Percentiles rank a stretch among this genome's conserved stretches.
These are phyloP conservation scores for Penicillium brevicompactum DNA, from an alignment of 2,329 filamentous ascomycete species.

Conservation along the genomic window DNA sequence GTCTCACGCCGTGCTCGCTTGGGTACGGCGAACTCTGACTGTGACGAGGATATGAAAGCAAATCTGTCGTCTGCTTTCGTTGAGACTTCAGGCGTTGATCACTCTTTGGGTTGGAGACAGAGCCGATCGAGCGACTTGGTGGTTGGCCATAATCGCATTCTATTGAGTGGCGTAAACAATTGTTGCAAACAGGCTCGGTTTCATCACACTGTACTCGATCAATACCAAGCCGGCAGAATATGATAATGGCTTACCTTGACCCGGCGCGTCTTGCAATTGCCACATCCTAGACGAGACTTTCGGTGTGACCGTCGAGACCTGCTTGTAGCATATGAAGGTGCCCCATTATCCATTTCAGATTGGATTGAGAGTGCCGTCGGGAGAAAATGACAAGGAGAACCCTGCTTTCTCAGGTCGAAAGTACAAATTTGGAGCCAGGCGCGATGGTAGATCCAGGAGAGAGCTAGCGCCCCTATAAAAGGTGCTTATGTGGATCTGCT, in stretches of 20 bases:
- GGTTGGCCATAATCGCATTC: constrained; percentile 7
- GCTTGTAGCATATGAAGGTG: background rate
- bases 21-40: background rate
- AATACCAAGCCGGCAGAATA: background rate
- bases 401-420: background rate
- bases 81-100: background rate
- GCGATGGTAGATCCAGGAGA: too few relatives aligned
- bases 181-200: constrained; percentile 9
- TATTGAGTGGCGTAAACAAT: constrained; percentile 14
- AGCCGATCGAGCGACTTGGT: background rate
- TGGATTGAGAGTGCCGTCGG: too few relatives aligned
- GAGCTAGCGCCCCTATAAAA: too few relatives aligned
- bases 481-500: too few relatives aligned
- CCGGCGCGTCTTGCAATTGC: constrained; percentile 15
- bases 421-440: too few relatives aligned
- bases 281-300: constrained; percentile 16
- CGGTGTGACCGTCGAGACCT: constrained; percentile 10
- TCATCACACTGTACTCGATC: constrained; percentile 12
- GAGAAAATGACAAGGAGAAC: background rate
- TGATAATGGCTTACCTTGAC: constrained; percentile 11
- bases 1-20: background rate
- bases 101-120: background rate
- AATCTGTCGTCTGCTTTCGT: background rate
- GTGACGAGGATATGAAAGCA: background rate
- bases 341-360: too few relatives aligned